phyloP scores from a whole-genome alignment of 495 filamentous ascomycete species.

The Aspergillus cristatus region DNA sequence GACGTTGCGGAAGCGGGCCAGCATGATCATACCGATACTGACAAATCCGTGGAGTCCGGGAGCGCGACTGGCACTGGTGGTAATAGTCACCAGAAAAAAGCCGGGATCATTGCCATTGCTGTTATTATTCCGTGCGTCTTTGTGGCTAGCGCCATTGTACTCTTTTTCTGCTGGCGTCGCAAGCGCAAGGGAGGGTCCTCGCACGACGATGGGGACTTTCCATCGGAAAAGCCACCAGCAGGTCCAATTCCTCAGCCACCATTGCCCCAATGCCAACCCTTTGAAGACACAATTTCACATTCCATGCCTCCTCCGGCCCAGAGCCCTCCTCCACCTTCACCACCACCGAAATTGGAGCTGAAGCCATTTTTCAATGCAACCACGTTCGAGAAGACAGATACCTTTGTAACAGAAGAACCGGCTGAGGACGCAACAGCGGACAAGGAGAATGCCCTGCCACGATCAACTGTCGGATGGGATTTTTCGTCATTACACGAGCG shows the following conservation, averaged over 20 bases:
- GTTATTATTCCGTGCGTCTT: constrained; percentile 33
- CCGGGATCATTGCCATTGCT: constrained; percentile 36
- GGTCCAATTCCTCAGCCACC: constrained; percentile 12
- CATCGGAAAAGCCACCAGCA: constrained; percentile 14
- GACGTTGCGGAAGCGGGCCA: constrained; percentile 25
- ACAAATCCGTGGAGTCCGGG: not conserved
- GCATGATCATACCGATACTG: constrained; percentile 5
- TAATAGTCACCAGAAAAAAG: constrained; percentile 17
- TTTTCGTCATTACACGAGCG: constrained; percentile 19
- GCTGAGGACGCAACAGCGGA: constrained; percentile 3
- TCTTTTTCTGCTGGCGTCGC: constrained; percentile 36
- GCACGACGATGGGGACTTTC: constrained; percentile 18
- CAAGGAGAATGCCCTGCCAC: constrained; percentile 19
- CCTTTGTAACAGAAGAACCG: no score
- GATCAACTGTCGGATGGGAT: constrained; percentile 22
- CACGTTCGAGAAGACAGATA: constrained; percentile 17
- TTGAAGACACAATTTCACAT: constrained; percentile 12
- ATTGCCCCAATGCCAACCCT: constrained; percentile 22
- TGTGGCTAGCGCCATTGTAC: constrained; percentile 22
- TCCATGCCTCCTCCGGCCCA: constrained; percentile 6
- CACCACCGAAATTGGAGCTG: constrained; percentile 29
- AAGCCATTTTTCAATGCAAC: constrained; percentile 26
- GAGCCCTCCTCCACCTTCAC: constrained; percentile 14
- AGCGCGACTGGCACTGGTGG: not conserved
- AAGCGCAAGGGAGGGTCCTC: constrained; percentile 16